These are phyloP conservation scores for Pythium vanterpoolii DNA, from an alignment of 352 stramenopile genomes.

Conservation along the genomic window DNA sequence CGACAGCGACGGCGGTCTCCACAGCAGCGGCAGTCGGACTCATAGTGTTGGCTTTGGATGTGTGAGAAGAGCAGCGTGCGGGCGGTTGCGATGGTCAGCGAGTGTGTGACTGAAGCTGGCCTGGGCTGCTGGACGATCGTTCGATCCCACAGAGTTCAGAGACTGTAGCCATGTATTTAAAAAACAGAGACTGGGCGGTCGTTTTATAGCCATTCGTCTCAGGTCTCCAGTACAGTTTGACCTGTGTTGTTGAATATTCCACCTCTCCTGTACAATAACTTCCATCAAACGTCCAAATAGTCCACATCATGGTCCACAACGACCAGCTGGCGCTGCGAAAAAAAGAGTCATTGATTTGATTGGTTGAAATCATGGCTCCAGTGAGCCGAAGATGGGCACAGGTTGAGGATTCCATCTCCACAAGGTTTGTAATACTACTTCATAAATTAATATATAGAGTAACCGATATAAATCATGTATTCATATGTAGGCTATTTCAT, in stretches of 20 bases:
- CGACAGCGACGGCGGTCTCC: not conserved
- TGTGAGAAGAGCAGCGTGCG: not conserved
- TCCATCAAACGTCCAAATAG: constrained; percentile 6
- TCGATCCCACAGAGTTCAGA: not conserved
- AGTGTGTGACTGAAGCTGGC: not conserved
- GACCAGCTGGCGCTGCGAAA: not conserved
- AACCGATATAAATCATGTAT: not conserved
- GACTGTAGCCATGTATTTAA: constrained; percentile 22
- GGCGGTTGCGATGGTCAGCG: not conserved
- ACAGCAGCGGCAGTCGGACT: constrained; percentile 10
- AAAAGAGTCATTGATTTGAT: constrained; percentile 14
- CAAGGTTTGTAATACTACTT: not conserved
- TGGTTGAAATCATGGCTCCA: constrained; percentile 9
- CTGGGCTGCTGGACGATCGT: constrained; percentile 2
- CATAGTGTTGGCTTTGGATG: constrained; percentile 3
- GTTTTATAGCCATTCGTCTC: constrained; percentile 13
- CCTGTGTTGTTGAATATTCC: not conserved
- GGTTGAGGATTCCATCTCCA: constrained; percentile 1
- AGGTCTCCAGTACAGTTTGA: constrained; percentile 1
- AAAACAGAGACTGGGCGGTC: not conserved
- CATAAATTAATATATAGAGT: not conserved
- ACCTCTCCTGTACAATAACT: not conserved
- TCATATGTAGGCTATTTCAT: constrained; percentile 9
- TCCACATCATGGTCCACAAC: not conserved
- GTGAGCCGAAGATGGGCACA: constrained; percentile 2